Base-by-base conservation (phyloP, 768 basidiomycete species). In the Suillus plorans region DNA sequence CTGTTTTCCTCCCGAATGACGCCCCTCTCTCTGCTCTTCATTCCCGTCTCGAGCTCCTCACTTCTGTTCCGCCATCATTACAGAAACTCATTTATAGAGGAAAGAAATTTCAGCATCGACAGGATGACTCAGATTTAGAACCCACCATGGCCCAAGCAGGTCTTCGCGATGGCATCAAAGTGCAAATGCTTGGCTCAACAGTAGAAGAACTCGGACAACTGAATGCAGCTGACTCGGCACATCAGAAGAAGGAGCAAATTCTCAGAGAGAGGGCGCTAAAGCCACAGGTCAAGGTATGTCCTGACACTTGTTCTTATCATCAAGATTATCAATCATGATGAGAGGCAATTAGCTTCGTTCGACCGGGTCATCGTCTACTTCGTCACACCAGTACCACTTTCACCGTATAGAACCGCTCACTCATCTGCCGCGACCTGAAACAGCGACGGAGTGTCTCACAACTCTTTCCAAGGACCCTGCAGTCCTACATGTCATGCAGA, bases 81-180 rank as follows among this genome's bases (percentile, higher is more conserved):
- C 91, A 93, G 78, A 94, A 93, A 70, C 79, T 92, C 49, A 73
- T 92, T 10, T 89, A 83, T 77, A 90, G 86, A 71, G 89, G 91
- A 41, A 92, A 89, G 80, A 83, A 78, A 61, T 63, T 73, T 41
- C 74, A 20, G 56, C 74, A 20, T 67, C 58, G 41, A 31, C 58
- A 59, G 28, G 25, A 59, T 42, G 58, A 28, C 25, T 28, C 41
- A 20, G 70, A 47, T 69, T 31, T 76, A 64, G 56, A 80, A 70
- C 36, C 69, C 79, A 69, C 74, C 14, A 56, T 83, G 3, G 4
- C 70, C 71, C 74, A 84, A 70, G 79, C 78, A 0, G 90, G 91
- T n/a, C 70, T 93, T 47, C 87, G 82, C 69, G 77, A 86, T 65
- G 89, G 90, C 10, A 69, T 79, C 59, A 92, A 89, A 74, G 75